Evolutionary conservation across 495 filamentous ascomycete genomes (phyloP).

Genomic region (Hypoxylon subgilvum): DNA sequence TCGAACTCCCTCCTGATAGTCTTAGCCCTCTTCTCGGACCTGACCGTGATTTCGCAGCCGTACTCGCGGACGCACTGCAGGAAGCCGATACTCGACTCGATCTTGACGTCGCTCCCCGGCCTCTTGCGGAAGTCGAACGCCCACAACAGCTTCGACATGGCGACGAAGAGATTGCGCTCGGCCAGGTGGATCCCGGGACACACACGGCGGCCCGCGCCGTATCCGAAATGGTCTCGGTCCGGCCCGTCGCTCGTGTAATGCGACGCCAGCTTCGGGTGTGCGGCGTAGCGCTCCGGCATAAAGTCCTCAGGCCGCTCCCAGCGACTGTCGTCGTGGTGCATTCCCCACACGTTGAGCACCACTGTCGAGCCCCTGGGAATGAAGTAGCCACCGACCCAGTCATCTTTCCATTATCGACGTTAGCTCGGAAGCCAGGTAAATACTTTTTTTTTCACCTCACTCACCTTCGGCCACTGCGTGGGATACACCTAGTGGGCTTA

Average conservation of each 20-base stretch:
- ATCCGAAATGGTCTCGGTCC: constrained; percentile 57
- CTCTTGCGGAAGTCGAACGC: constrained; percentile 54
- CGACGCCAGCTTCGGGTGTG: constrained; percentile 46
- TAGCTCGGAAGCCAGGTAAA: too few species aligned
- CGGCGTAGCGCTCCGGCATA: constrained; percentile 49
- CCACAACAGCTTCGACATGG: constrained; percentile 56
- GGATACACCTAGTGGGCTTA: constrained; percentile 41
- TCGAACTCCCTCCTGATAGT: neutral
- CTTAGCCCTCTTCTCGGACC: neutral
- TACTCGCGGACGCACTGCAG: neutral
- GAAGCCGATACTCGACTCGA: neutral
- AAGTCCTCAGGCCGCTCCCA: constrained; percentile 50
- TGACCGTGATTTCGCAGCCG: neutral
- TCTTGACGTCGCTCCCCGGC: too few species aligned
- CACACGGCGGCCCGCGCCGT: constrained; percentile 60
- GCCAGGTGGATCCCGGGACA: constrained; percentile 65
- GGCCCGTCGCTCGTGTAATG: constrained; percentile 41
- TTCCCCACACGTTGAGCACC: constrained; percentile 49
- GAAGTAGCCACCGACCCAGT: constrained; percentile 48
- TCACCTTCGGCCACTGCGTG: constrained; percentile 43
- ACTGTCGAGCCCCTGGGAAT: constrained; percentile 52
- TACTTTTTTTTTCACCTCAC: too few species aligned
- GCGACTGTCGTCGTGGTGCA: constrained; percentile 41
- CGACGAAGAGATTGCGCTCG: constrained; percentile 57
- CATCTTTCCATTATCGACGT: constrained; percentile 48